Evolutionary conservation across 1,284 basidiomycete species (phyloP).

Genomic region (Cryptococcus neoformans): DNA sequence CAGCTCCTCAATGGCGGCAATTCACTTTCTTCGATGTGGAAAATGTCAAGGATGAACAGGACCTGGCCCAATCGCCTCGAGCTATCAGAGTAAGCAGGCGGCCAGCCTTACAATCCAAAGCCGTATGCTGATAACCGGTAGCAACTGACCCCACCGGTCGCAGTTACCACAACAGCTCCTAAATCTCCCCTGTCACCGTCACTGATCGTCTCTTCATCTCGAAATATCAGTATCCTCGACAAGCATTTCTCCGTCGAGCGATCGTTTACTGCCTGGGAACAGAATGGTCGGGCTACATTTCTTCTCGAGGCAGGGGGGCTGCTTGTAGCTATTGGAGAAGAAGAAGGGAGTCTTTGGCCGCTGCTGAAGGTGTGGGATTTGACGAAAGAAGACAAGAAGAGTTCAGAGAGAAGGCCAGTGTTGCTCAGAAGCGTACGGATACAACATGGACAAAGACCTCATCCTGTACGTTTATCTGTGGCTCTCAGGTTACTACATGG

Average conservation of each 20-base stretch:
- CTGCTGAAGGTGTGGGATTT: slow-evolving; percentile 89
- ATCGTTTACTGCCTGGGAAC: slow-evolving; percentile 73
- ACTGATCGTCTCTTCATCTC: slow-evolving; percentile 37
- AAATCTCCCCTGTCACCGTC: slow-evolving; percentile 34
- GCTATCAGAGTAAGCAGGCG: slow-evolving; percentile 62
- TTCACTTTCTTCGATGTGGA: slow-evolving; percentile 59
- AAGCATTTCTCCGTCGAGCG: slow-evolving; percentile 67
- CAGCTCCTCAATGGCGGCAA: slow-evolving; percentile 61
- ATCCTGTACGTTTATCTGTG: slow-evolving; percentile 61
- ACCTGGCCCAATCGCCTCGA: slow-evolving; percentile 67
- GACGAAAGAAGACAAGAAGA: slow-evolving; percentile 66
- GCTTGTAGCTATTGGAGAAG: slow-evolving; percentile 82
- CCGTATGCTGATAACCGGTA: slow-evolving; percentile 1
- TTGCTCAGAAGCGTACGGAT: slow-evolving; percentile 75
- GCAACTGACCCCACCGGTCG: slow-evolving; percentile 30
- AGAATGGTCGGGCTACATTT: slow-evolving; percentile 46
- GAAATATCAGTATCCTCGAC: slow-evolving; percentile 54
- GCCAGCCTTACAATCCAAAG: not conserved
- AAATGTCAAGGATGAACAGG: slow-evolving; percentile 73
- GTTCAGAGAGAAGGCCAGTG: slow-evolving; percentile 52
- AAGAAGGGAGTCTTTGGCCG: slow-evolving; percentile 67
- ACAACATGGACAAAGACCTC: slow-evolving; percentile 64
- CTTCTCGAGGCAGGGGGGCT: slow-evolving; percentile 71
- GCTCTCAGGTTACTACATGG: not conserved
- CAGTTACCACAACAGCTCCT: slow-evolving; percentile 34